Conservation (phyloP, 257 asterid genomes). For the Ligustrum vulgare region DNA sequence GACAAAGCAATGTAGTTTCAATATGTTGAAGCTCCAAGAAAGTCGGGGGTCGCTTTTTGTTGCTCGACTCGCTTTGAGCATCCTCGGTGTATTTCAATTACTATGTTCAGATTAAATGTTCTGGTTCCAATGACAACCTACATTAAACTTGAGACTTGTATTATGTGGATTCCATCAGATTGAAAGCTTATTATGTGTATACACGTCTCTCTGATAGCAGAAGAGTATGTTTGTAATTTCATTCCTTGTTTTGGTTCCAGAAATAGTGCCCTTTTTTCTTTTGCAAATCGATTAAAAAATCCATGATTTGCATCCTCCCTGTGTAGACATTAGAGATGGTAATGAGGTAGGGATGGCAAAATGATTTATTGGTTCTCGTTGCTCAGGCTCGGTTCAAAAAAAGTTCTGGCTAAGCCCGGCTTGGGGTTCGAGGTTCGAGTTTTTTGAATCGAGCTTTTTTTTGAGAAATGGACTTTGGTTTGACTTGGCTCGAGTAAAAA, state of each 20-base stretch:
- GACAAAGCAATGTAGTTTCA: neutral
- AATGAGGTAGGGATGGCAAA: too few species aligned
- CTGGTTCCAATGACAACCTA: neutral
- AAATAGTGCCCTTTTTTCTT: neutral
- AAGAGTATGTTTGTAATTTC: neutral
- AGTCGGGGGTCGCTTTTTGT: neutral
- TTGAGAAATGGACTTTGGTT: too few species aligned
- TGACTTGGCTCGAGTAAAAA: too few species aligned
- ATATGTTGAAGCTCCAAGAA: conserved; percentile 1
- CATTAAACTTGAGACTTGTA: too few species aligned
- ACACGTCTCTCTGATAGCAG: neutral
- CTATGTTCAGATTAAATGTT: neutral
- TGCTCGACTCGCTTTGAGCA: neutral
- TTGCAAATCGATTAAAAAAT: neutral
- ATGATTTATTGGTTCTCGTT: too few species aligned
- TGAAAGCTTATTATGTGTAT: neutral
- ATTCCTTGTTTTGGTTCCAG: neutral
- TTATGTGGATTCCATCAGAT: neutral
- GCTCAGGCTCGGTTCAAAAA: too few species aligned
- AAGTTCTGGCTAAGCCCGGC: too few species aligned
- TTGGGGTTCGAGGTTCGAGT: too few species aligned
- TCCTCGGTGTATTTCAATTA: neutral
- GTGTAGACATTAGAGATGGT: too few species aligned
- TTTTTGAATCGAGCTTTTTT: too few species aligned
- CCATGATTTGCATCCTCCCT: too few species aligned